Percentiles rank a stretch among this genome's conserved stretches.
Evolutionary conservation across 805 yeast species (phyloP).

Genomic region (Candida boidinii): DNA sequence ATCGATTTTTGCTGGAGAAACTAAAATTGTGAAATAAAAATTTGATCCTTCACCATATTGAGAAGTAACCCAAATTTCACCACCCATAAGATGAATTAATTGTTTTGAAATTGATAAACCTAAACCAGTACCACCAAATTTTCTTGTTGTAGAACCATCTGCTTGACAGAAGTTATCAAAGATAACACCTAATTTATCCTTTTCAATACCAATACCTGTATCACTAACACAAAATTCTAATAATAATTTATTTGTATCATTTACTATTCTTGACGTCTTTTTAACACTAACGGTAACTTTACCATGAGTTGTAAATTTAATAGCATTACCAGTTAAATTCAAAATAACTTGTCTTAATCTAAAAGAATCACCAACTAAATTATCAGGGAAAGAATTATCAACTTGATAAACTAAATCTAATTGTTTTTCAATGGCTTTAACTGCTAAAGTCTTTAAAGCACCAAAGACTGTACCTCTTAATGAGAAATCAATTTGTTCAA

Average conservation of each 20-base stretch:
- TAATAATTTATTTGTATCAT: slow-evolving; percentile 40
- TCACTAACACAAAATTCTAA: slow-evolving; percentile 83
- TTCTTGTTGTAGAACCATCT: slow-evolving; percentile 87
- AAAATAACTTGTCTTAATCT: slow-evolving; percentile 80
- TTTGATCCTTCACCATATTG: slow-evolving; percentile 74
- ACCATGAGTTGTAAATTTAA: slow-evolving; percentile 78
- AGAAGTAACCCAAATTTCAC: slow-evolving; percentile 87
- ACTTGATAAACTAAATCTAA: slow-evolving; percentile 72
- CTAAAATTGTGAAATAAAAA: slow-evolving; percentile 73
- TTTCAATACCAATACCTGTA: slow-evolving; percentile 85
- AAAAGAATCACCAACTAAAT: slow-evolving; percentile 81
- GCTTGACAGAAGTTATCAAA: slow-evolving; percentile 91
- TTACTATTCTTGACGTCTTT: slow-evolving; percentile 31
- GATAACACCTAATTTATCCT: slow-evolving; percentile 75
- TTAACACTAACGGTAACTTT: slow-evolving; percentile 71
- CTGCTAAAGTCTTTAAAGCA: slow-evolving; percentile 82
- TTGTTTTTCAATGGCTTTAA: slow-evolving; percentile 81
- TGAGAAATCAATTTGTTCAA: slow-evolving; percentile 81
- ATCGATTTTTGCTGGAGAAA: slow-evolving; percentile 61
- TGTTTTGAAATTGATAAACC: slow-evolving; percentile 85
- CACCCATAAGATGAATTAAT: slow-evolving; percentile 85
- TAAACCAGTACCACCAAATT: slow-evolving; percentile 89
- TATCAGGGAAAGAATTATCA: slow-evolving; percentile 83
- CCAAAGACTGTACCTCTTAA: slow-evolving; percentile 84
- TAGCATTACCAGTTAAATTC: slow-evolving; percentile 84